These are phyloP conservation scores for Solanum neorickii DNA, from an alignment of 257 asterid genomes.

Conservation along the genomic window DNA sequence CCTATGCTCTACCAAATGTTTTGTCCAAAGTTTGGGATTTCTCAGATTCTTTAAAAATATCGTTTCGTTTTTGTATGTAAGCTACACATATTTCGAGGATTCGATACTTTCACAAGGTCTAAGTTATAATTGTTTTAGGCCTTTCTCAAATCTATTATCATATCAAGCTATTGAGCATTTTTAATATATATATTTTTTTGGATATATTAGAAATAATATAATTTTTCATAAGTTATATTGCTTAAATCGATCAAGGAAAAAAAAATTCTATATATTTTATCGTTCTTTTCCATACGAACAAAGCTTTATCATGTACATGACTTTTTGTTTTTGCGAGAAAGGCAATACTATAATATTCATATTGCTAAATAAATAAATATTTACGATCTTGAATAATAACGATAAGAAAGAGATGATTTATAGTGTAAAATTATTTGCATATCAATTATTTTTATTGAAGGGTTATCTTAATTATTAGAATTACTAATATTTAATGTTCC, in stretches of 20 bases:
- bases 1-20: constrained; percentile 55
- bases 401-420: neutral
- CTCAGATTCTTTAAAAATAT: neutral
- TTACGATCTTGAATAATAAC: neutral
- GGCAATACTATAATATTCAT: neutral
- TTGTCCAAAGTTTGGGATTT: constrained; percentile 28
- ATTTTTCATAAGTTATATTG: neutral
- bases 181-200: neutral
- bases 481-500: neutral
- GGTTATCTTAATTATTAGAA: neutral
- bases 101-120: neutral
- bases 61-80: neutral
- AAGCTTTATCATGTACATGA: too few relatives aligned
- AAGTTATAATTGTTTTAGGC: neutral
- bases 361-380: neutral
- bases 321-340: neutral
- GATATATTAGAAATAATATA: neutral
- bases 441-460: neutral
- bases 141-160: neutral
- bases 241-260: neutral
- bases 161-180: neutral
- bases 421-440: neutral
- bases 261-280: neutral
- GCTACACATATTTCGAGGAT: neutral
- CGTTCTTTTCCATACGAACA: neutral